These are phyloP conservation scores for Picochlorum sp. DNA, from an alignment of 139 green algal species.

Conservation along the genomic window DNA sequence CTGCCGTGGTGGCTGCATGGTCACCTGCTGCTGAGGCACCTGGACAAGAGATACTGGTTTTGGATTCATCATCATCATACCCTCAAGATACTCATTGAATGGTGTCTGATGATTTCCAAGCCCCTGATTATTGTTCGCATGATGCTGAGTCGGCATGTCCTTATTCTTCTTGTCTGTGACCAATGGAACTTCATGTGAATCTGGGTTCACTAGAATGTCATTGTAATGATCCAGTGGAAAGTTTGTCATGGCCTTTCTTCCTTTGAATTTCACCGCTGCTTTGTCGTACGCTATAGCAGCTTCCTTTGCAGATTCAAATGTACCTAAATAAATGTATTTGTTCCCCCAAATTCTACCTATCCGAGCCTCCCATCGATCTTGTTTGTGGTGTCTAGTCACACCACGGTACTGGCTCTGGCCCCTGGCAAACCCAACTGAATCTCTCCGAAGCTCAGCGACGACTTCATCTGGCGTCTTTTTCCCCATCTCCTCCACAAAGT, in stretches of 20 bases:
- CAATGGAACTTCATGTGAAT: conserved; percentile 11
- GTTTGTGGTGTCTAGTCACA: conserved; percentile 66
- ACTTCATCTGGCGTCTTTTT: conserved; percentile 51
- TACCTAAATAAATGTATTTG: conserved; percentile 64
- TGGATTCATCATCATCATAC: no score
- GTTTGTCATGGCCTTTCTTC: conserved; percentile 49
- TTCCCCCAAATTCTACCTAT: conserved; percentile 56
- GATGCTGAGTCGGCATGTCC: background rate
- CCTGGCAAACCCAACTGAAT: conserved; percentile 48
- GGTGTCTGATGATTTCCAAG: no score
- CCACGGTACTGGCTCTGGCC: conserved; percentile 56
- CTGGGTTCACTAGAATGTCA: conserved; percentile 26
- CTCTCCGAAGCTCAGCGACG: conserved; percentile 51
- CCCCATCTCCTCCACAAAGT: conserved; percentile 34
- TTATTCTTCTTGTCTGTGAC: background rate
- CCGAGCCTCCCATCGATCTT: conserved; percentile 73
- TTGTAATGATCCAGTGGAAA: conserved; percentile 44
- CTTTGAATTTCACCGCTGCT: conserved; percentile 51
- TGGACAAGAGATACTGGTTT: no score
- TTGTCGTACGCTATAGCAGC: conserved; percentile 61
- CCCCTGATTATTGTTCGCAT: no score
- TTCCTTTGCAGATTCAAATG: conserved; percentile 44
- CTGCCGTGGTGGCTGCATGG: no score
- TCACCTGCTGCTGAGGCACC: no score
- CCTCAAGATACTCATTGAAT: no score